Evolutionary conservation across 2,329 filamentous ascomycete species (phyloP).

Genomic region (Fusarium burgessii): DNA sequence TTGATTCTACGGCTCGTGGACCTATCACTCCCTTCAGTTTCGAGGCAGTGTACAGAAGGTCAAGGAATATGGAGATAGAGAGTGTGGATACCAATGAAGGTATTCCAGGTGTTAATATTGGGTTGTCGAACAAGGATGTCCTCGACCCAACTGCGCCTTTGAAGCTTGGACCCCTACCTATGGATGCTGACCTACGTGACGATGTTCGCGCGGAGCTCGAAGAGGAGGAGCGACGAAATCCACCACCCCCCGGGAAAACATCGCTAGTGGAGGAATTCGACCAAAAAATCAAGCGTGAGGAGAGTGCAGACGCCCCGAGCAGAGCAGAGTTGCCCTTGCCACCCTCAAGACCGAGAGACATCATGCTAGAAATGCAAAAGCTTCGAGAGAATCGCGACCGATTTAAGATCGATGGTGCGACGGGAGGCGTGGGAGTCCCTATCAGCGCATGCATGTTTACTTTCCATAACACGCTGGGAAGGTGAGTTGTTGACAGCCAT

Average conservation of each 20-base stretch:
- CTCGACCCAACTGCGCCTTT: constrained; percentile 69
- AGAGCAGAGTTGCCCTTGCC: constrained; percentile 87
- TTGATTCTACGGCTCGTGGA: constrained; percentile 69
- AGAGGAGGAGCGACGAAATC: constrained; percentile 83
- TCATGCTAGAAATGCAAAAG: constrained; percentile 93
- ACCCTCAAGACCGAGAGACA: constrained; percentile 87
- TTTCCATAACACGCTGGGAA: constrained; percentile 95
- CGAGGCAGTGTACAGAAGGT: constrained; percentile 68
- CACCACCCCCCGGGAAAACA: constrained; percentile 76
- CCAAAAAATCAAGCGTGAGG: constrained; percentile 87
- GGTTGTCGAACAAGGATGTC: constrained; percentile 70
- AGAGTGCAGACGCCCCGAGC: constrained; percentile 83
- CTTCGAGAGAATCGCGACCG: constrained; percentile 93
- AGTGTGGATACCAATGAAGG: constrained; percentile 73
- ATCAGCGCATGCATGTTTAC: constrained; percentile 98
- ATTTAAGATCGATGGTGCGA: constrained; percentile 87
- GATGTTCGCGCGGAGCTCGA: constrained; percentile 90
- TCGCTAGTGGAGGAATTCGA: constrained; percentile 90
- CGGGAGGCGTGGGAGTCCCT: constrained; percentile 83
- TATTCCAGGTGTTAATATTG: constrained; percentile 72
- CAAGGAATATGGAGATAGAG: constrained; percentile 71
- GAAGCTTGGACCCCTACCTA: constrained; percentile 82
- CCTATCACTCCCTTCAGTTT: constrained; percentile 74
- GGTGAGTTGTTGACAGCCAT: constrained; percentile 62
- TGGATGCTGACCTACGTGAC: constrained; percentile 83